These are phyloP conservation scores for Quercus robur DNA, from an alignment of 306 rosid species.

Conservation along the genomic window DNA sequence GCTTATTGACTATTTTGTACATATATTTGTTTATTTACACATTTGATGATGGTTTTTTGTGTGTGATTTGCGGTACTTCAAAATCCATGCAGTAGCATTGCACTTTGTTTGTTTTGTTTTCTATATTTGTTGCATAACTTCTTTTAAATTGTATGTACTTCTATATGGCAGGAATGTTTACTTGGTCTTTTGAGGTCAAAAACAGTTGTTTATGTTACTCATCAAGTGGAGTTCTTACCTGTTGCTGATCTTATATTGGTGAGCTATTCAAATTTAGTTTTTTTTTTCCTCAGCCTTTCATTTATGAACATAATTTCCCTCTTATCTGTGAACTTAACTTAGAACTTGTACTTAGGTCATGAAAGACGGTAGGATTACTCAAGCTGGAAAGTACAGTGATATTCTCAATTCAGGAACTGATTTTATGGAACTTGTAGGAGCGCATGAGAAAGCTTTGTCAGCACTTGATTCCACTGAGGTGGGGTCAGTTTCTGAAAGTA, in stretches of 20 bases:
- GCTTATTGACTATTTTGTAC: too few species aligned
- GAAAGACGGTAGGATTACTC: conserved; percentile 73
- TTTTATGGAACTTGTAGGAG: too few species aligned
- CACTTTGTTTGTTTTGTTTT: not conserved
- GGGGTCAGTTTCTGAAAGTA: conserved; percentile 18
- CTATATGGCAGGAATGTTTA: conserved; percentile 61
- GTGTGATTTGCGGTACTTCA: not conserved
- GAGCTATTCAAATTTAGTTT: too few species aligned
- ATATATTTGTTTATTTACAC: not conserved
- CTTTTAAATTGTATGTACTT: not conserved
- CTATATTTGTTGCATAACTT: not conserved
- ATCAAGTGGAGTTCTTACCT: too few species aligned
- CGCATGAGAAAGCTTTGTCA: not conserved
- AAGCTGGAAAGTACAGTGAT: too few species aligned
- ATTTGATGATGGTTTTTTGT: not conserved
- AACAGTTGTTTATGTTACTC: too few species aligned
- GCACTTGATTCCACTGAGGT: conserved; percentile 37
- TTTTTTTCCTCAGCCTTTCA: not conserved
- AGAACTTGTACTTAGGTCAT: conserved; percentile 46
- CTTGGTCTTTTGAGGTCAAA: conserved; percentile 50
- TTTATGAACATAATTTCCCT: not conserved
- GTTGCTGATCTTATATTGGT: too few species aligned
- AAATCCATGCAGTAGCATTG: not conserved
- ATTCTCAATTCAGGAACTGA: too few species aligned
- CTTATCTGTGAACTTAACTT: not conserved